A percentile compares a stretch with the other conserved stretches of the same genome.
Evolutionary conservation across 306 rosid genomes (phyloP).

Genomic region (Prunus kanzakura): DNA sequence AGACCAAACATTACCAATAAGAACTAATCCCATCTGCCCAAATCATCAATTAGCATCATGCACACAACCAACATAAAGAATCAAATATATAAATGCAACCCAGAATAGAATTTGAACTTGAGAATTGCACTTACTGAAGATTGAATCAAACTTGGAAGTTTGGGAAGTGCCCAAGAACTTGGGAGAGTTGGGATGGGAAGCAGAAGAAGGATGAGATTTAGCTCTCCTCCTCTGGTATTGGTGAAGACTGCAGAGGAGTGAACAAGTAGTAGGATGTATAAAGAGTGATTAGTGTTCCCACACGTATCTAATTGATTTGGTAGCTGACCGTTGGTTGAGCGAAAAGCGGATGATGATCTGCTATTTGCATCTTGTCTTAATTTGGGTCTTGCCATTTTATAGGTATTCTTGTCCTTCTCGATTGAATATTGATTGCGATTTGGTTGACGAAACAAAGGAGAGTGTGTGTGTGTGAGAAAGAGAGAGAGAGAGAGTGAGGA

Average conservation of each 20-base stretch:
- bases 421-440: neutral
- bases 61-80: neutral
- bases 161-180: neutral
- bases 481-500: neutral
- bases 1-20: neutral
- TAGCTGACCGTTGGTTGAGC: constrained; percentile 54
- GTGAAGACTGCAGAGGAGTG: constrained; percentile 9
- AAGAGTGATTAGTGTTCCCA: constrained; percentile 5
- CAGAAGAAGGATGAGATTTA: constrained; percentile 7
- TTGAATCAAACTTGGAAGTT: neutral
- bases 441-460: neutral
- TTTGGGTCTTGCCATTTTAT: constrained; percentile 22
- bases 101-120: neutral
- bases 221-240: neutral
- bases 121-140: constrained; percentile 29
- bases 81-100: neutral
- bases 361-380: constrained; percentile 3
- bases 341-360: constrained; percentile 24
- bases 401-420: neutral
- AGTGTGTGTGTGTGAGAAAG: neutral
- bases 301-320: constrained; percentile 22
- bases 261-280: constrained; percentile 7
- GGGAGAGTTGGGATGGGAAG: neutral
- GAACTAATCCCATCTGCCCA: neutral
- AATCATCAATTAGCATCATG: neutral